Conservation (phyloP, 306 rosid genomes). For the Cicer yamashitae region DNA sequence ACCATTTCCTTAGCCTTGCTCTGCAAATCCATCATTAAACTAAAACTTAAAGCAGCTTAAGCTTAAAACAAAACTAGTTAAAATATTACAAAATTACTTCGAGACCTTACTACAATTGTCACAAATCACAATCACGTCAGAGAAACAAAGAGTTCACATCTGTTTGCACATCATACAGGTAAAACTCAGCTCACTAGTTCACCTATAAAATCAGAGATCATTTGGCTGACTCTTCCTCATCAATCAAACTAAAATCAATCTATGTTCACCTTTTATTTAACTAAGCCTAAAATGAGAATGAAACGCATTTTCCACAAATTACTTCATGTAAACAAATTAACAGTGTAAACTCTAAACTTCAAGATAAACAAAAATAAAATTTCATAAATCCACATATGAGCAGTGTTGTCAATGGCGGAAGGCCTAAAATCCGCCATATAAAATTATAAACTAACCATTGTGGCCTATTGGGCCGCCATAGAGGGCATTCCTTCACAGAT, state of each 20-base stretch:
- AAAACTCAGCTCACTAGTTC: constrained; percentile 27
- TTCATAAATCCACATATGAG: background rate
- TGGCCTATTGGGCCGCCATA: no score
- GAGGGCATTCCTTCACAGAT: no score
- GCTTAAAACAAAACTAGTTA: constrained; percentile 12
- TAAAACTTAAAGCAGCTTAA: constrained; percentile 23
- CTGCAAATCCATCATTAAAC: constrained; percentile 59
- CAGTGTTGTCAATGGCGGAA: no score
- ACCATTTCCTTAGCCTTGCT: constrained; percentile 99
- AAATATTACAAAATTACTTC: constrained; percentile 9
- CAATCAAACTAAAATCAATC: constrained; percentile 15
- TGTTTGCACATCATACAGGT: constrained; percentile 23
- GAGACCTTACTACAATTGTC: constrained; percentile 24
- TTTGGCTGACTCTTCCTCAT: background rate
- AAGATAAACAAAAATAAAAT: constrained; percentile 29
- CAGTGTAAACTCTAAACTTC: constrained; percentile 25
- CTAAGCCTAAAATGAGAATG: constrained; percentile 18
- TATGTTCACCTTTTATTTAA: constrained; percentile 10
- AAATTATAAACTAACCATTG: no score
- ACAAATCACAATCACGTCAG: constrained; percentile 34
- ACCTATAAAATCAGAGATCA: constrained; percentile 26
- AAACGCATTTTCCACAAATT: constrained; percentile 15
- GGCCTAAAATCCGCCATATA: no score
- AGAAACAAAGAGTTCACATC: constrained; percentile 9
- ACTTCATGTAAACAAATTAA: constrained; percentile 8